Base-by-base conservation (phyloP, 1,284 basidiomycete genomes). In the Athelia psychrophila region DNA sequence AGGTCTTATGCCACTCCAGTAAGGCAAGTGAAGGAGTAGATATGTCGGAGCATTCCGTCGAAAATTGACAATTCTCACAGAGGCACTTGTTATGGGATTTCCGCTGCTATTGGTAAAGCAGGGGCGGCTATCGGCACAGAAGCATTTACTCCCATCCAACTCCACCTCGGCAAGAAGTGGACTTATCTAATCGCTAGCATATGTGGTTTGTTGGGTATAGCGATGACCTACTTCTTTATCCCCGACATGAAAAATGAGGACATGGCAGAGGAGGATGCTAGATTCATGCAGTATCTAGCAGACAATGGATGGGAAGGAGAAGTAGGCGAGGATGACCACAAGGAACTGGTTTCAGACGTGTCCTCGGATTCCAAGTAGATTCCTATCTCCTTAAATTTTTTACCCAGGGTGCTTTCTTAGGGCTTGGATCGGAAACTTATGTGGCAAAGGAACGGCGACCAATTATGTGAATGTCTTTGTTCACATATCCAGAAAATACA, bases 61-160 rank as follows among this genome's bases (percentile, higher is more conserved):
- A 13, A n/a, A 52, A 36, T 44, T 44, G 23, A 47, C 24, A 23
- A 4, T 22, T 30, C 47, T 42, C 51, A 46, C 24, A 81, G 80
- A 49, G 88, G 86, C 6, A 86, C 85, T 3, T 84, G 82, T 61
- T 88, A 86, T 57, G 87, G 86, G 3, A 60, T 91, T 47, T 83
- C 83, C 36, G 84, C 87, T 12, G 86, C 87, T 0, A 67, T 90
- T 6, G 88, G 88, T 5, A 92, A 92, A 64, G 75, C 81, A 0
- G 90, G 90, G 3, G 89, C 88, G 6, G 90, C 86, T 15, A 60
- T 91, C 51, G 90, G 90, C 2, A 88, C 85, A 0, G 86, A 92
- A 63, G 85, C 77, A 1, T 91, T 91, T 66, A 87, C 83, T 3
- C 87, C 87, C 3, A 89, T 91, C 56, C 86, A 90, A 64, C 74